Evolutionary conservation across 768 basidiomycete genomes (phyloP).

Genomic region (Hygrophorus russula): DNA sequence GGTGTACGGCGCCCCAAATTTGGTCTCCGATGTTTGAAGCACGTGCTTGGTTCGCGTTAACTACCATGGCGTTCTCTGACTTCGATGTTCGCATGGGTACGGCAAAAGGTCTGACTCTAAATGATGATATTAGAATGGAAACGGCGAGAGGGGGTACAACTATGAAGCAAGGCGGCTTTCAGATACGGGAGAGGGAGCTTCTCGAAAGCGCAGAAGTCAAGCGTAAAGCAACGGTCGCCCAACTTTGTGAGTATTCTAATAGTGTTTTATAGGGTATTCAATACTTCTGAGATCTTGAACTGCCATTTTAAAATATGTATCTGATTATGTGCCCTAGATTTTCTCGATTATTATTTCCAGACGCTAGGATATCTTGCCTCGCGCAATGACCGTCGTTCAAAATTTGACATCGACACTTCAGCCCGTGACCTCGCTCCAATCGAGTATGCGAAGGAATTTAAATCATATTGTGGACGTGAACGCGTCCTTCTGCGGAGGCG

Average conservation of each 20-base stretch:
- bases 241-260: conserved; percentile 63
- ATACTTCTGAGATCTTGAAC: conserved; percentile 5
- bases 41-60: no score
- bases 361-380: conserved; percentile 79
- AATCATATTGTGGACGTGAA: conserved; percentile 89
- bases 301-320: neutral
- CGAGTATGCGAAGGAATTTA: conserved; percentile 72
- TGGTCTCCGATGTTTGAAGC: no score
- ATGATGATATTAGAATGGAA: conserved; percentile 58
- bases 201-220: conserved; percentile 80
- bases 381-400: conserved; percentile 73
- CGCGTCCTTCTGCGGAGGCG: conserved; percentile 85
- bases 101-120: conserved; percentile 38
- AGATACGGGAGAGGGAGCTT: conserved; percentile 81
- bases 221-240: conserved; percentile 93
- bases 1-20: no score
- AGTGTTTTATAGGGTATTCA: neutral
- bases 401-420: conserved; percentile 75
- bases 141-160: conserved; percentile 48
- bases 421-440: conserved; percentile 44
- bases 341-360: conserved; percentile 98
- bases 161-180: conserved; percentile 41
- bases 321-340: conserved; percentile 39
- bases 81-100: conserved; percentile 50
- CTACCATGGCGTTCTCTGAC: conserved; percentile 24